Evolutionary conservation across 163 green algal genomes (phyloP), one percentile per base, ranked within the genome.

Genomic region (Volvox carteri): DNA sequence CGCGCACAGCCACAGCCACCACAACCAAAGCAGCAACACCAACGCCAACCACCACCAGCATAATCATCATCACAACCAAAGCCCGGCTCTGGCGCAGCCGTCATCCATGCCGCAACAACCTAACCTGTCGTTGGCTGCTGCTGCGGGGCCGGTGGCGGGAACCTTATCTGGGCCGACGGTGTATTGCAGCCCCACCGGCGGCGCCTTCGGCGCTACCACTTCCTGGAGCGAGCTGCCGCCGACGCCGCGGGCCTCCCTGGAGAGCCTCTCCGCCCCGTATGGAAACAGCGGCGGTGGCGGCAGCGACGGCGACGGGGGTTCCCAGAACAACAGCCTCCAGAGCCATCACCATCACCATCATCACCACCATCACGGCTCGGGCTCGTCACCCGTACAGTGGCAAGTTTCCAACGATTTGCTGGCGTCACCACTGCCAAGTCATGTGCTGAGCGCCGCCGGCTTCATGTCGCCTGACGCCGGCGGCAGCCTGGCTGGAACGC

Each of bases 381-480:
- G 25, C 54, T 65, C 54, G 5, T 65, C 54, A 0, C 37, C 83
- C 19, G 16, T 73, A 33, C 35, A 28, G 16, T 88, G 83, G 83
- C 67, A 88, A 48, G 23, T 46, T 14, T 48, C 68, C 1, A 28
- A 2, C 1, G 83, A 88, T 25, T 54, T 58, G 42, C 35, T 74
- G 46, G 67, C 30, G 30, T 67, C 46, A 28, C 46, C 65, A 33
- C 62, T 79, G 81, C 81, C 81, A 8, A 79, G 30, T 67, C 65
- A 79, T 35, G 19, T 87, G 65, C 35, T 87, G 46, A 72, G 46
- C 42, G 65, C 81, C 23, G 46, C 81, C 7, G 81, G 81, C 30
- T 87, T 80, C 62, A 72, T 87, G 81, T 73, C 65, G 42, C 81
- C 81, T 2, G 81, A 87, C 16, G 48, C 67, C 28, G 65, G 81